These are phyloP conservation scores for Fusarium musae DNA, from an alignment of 2,329 filamentous ascomycete species.

Conservation along the genomic window DNA sequence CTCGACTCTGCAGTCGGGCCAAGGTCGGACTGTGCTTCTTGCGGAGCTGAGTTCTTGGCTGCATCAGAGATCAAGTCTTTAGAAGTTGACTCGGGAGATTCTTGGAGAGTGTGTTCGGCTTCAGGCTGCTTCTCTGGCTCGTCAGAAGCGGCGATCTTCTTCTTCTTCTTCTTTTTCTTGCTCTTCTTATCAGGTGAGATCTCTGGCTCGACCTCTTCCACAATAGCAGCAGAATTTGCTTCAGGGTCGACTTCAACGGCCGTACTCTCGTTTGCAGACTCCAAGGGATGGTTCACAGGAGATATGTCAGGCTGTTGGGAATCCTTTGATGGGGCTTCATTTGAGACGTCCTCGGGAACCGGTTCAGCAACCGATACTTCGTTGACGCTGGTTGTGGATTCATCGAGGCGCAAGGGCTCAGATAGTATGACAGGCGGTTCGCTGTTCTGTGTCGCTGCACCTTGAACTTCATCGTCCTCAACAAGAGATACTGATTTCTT, in stretches of 20 bases:
- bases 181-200: constrained; percentile 35
- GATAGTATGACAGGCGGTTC: constrained; percentile 12
- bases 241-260: constrained; percentile 13
- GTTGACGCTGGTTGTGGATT: neutral
- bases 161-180: constrained; percentile 54
- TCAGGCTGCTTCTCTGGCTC: constrained; percentile 31
- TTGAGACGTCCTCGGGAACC: neutral
- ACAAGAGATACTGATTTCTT: constrained; percentile 38
- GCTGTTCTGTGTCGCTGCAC: constrained; percentile 7
- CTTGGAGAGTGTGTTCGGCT: constrained; percentile 14
- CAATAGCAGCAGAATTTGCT: neutral
- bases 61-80: neutral
- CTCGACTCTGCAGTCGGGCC: constrained; percentile 7
- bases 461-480: constrained; percentile 21
- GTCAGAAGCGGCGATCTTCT: constrained; percentile 34
- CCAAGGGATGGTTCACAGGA: neutral
- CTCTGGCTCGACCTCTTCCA: constrained; percentile 16
- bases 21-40: constrained; percentile 13
- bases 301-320: constrained; percentile 4
- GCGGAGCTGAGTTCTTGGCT: neutral
- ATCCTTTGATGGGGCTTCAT: neutral
- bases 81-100: constrained; percentile 5
- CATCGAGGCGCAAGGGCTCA: constrained; percentile 19
- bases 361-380: constrained; percentile 30
- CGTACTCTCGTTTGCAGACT: neutral